These are phyloP conservation scores for Dactylorhiza incarnata DNA, from an alignment of 106 monocot genomes.

Conservation along the genomic window DNA sequence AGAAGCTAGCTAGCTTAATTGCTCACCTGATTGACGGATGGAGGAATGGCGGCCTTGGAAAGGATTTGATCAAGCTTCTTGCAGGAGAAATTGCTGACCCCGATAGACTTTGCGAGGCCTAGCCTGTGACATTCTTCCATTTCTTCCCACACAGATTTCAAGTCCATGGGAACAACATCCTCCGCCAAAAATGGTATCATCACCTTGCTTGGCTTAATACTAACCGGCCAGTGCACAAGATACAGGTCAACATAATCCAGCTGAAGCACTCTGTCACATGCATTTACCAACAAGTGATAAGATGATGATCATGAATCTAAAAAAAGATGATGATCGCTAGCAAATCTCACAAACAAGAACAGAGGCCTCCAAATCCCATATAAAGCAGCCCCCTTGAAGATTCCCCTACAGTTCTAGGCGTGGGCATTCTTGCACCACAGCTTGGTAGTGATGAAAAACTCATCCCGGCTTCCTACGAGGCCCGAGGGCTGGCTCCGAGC, in stretches of 20 bases:
- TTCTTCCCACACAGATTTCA: conserved; percentile 31
- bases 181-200: conserved; percentile 17
- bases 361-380: too few species aligned
- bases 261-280: conserved; percentile 20
- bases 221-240: conserved; percentile 33
- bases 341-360: too few species aligned
- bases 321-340: too few species aligned
- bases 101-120: conserved; percentile 32
- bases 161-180: conserved; percentile 29
- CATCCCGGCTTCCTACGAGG: too few species aligned
- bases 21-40: conserved; percentile 30
- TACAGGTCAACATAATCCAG: conserved; percentile 51
- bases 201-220: conserved; percentile 6
- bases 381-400: too few species aligned
- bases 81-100: conserved; percentile 44
- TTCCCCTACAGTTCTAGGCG: too few species aligned
- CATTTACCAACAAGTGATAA: background rate
- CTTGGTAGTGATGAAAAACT: too few species aligned
- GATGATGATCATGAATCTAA: too few species aligned
- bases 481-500: too few species aligned
- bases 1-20: background rate
- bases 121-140: conserved; percentile 53
- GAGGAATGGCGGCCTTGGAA: conserved; percentile 19
- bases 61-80: conserved; percentile 28
- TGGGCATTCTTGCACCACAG: too few species aligned